These are phyloP conservation scores for Gymnopilus dilepis DNA, from an alignment of 768 basidiomycete genomes.

Conservation along the genomic window DNA sequence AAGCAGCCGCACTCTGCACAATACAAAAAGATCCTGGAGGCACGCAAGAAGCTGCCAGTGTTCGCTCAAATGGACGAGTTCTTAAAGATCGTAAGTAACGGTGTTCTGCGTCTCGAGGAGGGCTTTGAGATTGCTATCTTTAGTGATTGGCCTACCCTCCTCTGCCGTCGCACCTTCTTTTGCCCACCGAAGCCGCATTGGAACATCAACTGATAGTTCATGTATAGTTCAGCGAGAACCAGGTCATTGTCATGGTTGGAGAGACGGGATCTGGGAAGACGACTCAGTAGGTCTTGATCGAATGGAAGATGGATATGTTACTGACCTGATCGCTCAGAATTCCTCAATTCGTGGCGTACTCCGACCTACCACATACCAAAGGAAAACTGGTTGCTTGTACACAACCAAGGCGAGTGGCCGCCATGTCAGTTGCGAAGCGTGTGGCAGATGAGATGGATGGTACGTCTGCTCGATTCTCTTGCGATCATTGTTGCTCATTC, in stretches of 20 bases:
- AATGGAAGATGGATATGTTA: background rate
- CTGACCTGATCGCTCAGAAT: conserved; percentile 59
- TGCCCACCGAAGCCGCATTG: conserved; percentile 23
- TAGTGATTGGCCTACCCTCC: conserved; percentile 45
- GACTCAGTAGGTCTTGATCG: conserved; percentile 52
- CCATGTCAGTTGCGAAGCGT: conserved; percentile 98
- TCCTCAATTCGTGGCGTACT: conserved; percentile 94
- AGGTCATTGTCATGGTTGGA: conserved; percentile 90
- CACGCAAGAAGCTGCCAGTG: conserved; percentile 89
- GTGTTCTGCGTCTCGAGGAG: conserved; percentile 36
- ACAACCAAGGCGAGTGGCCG: conserved; percentile 94
- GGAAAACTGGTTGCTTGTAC: conserved; percentile 96
- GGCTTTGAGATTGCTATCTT: conserved; percentile 51
- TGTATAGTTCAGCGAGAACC: conserved; percentile 74
- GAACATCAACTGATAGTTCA: conserved; percentile 21
- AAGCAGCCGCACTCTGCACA: conserved; percentile 27
- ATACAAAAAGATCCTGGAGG: conserved; percentile 86
- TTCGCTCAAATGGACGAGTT: conserved; percentile 94
- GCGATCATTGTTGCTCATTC: background rate
- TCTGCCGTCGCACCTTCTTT: conserved; percentile 24
- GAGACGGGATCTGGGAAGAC: conserved; percentile 99
- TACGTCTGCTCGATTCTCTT: conserved; percentile 40
- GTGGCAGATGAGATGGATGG: conserved; percentile 99
- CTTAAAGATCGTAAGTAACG: conserved; percentile 75
- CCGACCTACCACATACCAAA: conserved; percentile 88